These are phyloP conservation scores for Sporothrix protearum DNA, from an alignment of 2,329 filamentous ascomycete genomes.

Conservation along the genomic window DNA sequence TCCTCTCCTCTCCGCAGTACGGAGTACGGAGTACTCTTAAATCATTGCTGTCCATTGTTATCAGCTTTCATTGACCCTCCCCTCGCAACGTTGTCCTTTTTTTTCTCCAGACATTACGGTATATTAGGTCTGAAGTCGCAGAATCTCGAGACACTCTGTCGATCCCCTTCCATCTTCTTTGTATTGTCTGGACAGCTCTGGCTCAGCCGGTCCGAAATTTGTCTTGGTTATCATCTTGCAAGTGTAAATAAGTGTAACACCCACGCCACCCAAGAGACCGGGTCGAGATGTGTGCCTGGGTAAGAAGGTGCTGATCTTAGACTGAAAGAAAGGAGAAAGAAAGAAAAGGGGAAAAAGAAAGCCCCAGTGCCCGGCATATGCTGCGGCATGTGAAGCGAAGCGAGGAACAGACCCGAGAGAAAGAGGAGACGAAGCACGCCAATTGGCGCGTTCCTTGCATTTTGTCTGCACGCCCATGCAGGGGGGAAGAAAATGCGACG, in stretches of 20 bases:
- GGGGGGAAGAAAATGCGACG: not conserved
- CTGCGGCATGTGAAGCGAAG: not conserved
- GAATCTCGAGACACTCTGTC: not conserved
- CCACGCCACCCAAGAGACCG: not conserved
- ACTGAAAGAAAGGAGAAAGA: not conserved
- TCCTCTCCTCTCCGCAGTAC: not conserved
- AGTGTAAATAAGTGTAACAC: not conserved
- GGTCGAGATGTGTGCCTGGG: not conserved
- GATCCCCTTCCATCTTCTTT: not conserved
- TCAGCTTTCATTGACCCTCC: not conserved
- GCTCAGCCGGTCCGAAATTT: not conserved
- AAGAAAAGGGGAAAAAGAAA: too few species aligned
- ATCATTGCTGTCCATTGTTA: not conserved
- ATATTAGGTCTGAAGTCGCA: not conserved
- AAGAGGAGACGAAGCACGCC: not conserved
- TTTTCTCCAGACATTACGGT: not conserved
- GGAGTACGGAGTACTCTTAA: too few species aligned
- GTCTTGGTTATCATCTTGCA: not conserved
- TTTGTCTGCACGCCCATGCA: not conserved
- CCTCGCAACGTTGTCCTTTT: not conserved
- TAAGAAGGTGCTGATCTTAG: not conserved
- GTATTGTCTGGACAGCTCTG: not conserved
- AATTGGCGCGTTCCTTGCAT: not conserved
- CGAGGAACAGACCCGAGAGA: not conserved
- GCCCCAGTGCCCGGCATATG: not conserved